phyloP scores from a whole-genome alignment of 83 land plant genomes.

The Picea abies region DNA sequence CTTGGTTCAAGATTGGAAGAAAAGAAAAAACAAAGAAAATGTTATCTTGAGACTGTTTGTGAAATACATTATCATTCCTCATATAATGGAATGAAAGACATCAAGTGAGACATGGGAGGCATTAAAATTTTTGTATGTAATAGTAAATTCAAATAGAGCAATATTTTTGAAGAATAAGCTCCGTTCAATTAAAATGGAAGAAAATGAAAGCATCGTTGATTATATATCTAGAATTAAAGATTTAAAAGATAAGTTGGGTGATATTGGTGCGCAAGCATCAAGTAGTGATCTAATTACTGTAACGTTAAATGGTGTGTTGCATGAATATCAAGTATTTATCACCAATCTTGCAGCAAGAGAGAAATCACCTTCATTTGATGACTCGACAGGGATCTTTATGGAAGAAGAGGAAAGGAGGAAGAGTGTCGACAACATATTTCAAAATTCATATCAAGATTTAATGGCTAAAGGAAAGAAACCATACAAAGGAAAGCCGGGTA shows the following conservation, averaged over 20 bases:
- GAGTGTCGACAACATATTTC: background rate
- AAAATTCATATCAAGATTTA: background rate
- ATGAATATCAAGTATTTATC: background rate
- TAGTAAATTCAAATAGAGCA: background rate
- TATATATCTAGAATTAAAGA: background rate
- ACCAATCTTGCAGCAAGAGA: background rate
- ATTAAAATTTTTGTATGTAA: too few relatives aligned
- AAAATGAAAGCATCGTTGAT: background rate
- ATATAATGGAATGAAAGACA: too few relatives aligned
- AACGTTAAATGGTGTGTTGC: background rate
- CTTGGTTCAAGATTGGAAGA: too few relatives aligned
- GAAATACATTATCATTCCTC: too few relatives aligned
- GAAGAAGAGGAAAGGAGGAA: background rate
- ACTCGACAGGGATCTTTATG: too few relatives aligned
- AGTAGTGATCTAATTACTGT: background rate
- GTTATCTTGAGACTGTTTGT: too few relatives aligned
- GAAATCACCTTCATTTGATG: background rate
- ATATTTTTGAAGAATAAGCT: background rate
- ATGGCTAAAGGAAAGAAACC: background rate
- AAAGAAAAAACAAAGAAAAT: too few relatives aligned
- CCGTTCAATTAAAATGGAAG: background rate
- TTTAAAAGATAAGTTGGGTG: background rate
- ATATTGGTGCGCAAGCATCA: background rate
- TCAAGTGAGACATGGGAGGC: too few relatives aligned
- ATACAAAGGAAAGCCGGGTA: background rate